Evolutionary conservation across 164 flowering plant genomes (phyloP).

Genomic region (Platanus orientalis): DNA sequence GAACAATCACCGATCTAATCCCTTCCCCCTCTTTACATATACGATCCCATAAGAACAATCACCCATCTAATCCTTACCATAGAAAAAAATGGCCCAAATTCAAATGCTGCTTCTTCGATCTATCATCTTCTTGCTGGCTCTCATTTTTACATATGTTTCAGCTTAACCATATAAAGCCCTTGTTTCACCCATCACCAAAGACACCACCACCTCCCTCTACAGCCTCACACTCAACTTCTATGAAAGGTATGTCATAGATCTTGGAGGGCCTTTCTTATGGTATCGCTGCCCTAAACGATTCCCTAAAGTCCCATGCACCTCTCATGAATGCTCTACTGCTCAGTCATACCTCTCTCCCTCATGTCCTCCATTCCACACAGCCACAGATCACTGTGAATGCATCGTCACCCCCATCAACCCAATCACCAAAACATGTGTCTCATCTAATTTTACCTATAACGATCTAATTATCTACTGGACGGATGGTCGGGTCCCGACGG

Average conservation of each 20-base stretch:
- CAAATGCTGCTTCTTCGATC: background rate
- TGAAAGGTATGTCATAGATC: slow-evolving; percentile 26
- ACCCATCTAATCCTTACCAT: no score
- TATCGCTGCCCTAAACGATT: slow-evolving; percentile 15
- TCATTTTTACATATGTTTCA: background rate
- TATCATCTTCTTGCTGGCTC: slow-evolving; percentile 7
- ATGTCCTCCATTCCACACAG: slow-evolving; percentile 8
- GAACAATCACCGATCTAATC: no score
- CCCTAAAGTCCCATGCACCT: slow-evolving; percentile 15
- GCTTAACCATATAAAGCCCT: slow-evolving; percentile 23
- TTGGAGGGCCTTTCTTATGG: slow-evolving; percentile 25
- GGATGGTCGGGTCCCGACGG: slow-evolving; percentile 17
- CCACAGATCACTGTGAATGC: slow-evolving; percentile 14
- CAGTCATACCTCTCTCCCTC: slow-evolving; percentile 8
- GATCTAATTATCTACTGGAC: slow-evolving; percentile 20
- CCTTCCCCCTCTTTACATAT: no score
- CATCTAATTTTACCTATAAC: slow-evolving; percentile 15
- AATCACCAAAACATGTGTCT: slow-evolving; percentile 16
- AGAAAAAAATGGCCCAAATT: slow-evolving; percentile 4
- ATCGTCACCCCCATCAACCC: slow-evolving; percentile 23
- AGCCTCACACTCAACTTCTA: slow-evolving; percentile 20
- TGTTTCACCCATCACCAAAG: slow-evolving; percentile 31
- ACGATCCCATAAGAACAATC: no score
- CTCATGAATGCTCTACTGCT: slow-evolving; percentile 11
- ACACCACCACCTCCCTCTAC: slow-evolving; percentile 25